Base-by-base conservation (phyloP, 2,329 filamentous ascomycete genomes). In the Trichoderma sp. region DNA sequence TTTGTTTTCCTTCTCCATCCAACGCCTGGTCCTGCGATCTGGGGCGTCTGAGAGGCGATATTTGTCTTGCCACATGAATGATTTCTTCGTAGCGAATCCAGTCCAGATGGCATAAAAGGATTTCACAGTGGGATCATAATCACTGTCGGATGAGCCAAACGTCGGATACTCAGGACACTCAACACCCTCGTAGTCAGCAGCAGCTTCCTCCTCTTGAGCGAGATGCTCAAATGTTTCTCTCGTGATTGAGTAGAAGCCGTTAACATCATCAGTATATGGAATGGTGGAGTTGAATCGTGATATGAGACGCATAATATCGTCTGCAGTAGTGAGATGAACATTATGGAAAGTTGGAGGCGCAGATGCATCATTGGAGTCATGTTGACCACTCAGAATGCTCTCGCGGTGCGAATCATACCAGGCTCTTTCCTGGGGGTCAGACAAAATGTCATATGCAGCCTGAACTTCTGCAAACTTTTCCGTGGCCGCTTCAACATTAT, bases 321-420 rank as follows among this genome's bases (percentile, higher is more conserved):
- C 90, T 13, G 93, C 88, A 3, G 92, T 93, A 8, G 93, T 97
- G 74, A 97, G 85, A 66, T 88, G 89, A 73, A 93, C 87, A 78
- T 94, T 91, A 75, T 91, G 82, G 75, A 85, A 87, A 58, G 91
- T 90, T 75, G 89, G 90, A 69, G 88, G 85, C 43, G 85, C 86
- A 61, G 83, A 81, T 23, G 81, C 83, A 47, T 79, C 81, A 32
- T 81, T 82, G 32, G 81, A 80, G 36, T 79, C 75, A 68, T 90
- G 88, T 71, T 88, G 86, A 50, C 91, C 92, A 34, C 88, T 88
- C 73, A 98, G 84, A 73, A 98, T 97, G 65, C 92, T 90, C 76
- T 94, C 91, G 73, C 94, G 91, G 79, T 99, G 96, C 3, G 94
- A 94, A 82, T 99, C 95, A 83, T 99, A 99, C 96, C 96, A 99